Percentiles rank a stretch among this genome's conserved stretches.
These are phyloP conservation scores for Coemansia sp. DNA, from an alignment of 192 early-diverging fungal species.

Conservation along the genomic window DNA sequence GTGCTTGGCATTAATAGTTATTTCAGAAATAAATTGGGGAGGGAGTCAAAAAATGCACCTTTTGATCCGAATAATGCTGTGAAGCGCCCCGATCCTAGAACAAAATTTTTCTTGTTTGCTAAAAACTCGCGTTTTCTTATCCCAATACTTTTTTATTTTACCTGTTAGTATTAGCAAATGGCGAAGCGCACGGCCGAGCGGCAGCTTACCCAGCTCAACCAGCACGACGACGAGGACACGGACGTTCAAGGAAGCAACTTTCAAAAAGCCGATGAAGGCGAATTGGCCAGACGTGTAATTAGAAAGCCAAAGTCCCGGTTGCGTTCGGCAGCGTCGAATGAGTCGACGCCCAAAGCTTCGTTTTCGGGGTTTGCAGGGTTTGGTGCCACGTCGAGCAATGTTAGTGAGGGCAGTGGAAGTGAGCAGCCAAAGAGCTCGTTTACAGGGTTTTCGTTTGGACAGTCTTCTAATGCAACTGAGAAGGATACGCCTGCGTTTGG, in stretches of 20 bases:
- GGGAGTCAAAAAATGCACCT: not conserved
- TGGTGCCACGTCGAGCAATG: conserved; percentile 10
- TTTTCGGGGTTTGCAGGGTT: conserved; percentile 40
- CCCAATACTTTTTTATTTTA: not conserved
- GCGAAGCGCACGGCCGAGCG: conserved; percentile 50
- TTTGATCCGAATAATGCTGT: not conserved
- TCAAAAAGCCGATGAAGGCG: conserved; percentile 22
- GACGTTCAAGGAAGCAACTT: conserved; percentile 20
- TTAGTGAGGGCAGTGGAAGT: conserved; percentile 2
- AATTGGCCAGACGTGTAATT: conserved; percentile 36
- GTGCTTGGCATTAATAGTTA: too few relatives aligned
- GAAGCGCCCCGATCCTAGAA: not conserved
- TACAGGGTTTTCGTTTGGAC: conserved; percentile 44
- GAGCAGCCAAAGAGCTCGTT: conserved; percentile 21
- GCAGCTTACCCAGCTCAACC: conserved; percentile 55
- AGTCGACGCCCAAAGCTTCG: conserved; percentile 9
- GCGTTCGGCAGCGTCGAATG: conserved; percentile 7
- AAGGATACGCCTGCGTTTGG: conserved; percentile 13
- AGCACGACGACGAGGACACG: conserved; percentile 47
- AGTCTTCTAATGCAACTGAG: conserved; percentile 2
- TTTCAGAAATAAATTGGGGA: not conserved
- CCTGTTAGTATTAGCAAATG: conserved; percentile 21
- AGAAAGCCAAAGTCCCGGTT: conserved; percentile 51
- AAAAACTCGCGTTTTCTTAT: not conserved
- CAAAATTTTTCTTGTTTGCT: not conserved